These are phyloP conservation scores for Chlorella sp. DNA, from an alignment of 139 green algal genomes.

Conservation along the genomic window DNA sequence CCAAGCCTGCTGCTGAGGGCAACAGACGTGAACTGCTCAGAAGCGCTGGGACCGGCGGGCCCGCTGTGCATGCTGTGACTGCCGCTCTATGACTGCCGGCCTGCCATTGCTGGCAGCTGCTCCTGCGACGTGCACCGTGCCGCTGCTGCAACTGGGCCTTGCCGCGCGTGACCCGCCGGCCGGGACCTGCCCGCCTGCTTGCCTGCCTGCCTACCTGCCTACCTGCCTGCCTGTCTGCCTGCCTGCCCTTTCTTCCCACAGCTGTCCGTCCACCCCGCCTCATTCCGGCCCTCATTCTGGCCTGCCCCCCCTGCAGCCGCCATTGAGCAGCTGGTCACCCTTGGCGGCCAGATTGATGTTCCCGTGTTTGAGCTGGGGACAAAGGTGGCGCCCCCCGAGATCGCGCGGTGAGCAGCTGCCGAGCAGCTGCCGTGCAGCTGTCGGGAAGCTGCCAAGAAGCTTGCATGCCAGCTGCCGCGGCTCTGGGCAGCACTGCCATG, in stretches of 20 bases:
- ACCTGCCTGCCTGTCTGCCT: background rate
- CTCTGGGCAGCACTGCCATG: too few relatives aligned
- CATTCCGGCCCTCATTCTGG: too few relatives aligned
- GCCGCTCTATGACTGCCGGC: too few relatives aligned
- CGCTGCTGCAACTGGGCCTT: too few relatives aligned
- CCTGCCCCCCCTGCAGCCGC: conserved; percentile 51
- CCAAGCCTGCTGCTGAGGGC: too few relatives aligned
- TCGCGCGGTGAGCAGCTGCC: conserved; percentile 50
- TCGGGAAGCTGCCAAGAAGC: too few relatives aligned
- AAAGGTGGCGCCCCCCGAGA: conserved; percentile 54
- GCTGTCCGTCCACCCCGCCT: too few relatives aligned
- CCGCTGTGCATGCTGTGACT: too few relatives aligned
- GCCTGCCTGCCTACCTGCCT: background rate
- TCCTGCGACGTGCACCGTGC: background rate
- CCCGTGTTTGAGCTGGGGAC: conserved; percentile 91
- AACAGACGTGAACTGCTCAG: too few relatives aligned
- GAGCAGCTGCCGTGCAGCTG: background rate
- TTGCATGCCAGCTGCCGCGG: too few relatives aligned
- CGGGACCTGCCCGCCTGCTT: background rate
- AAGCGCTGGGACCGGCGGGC: too few relatives aligned
- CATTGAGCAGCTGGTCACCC: conserved; percentile 95
- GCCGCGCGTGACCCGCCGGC: background rate
- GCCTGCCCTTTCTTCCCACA: background rate
- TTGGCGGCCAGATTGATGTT: conserved; percentile 87
- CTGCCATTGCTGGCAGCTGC: background rate